Evolutionary conservation across 495 filamentous ascomycete species (phyloP), one percentile per base, ranked within the genome.

Genomic region (Lasiosphaeria hispida): DNA sequence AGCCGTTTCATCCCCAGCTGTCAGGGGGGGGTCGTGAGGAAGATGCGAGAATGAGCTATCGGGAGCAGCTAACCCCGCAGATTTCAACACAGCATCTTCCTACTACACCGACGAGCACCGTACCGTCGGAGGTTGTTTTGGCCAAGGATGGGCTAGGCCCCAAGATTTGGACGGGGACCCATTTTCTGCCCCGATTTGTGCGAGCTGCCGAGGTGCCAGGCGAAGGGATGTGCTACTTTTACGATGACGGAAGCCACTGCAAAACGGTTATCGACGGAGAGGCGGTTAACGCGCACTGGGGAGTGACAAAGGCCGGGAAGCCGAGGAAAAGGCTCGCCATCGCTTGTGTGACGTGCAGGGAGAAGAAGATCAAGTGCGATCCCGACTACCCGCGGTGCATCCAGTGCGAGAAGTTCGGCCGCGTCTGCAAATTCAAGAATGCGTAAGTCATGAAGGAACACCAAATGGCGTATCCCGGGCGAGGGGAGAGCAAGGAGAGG

Each of bases 331-430:
- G 92, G 44, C 77, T 96, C 55, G 91, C 91, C 34, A 90, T 94
- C 61, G 92, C 92, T 13, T 96, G 92, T 65, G 78, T 93, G 49
- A 92, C 89, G 9, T 96, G 92, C 69, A 84, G 92, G 33, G 91
- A 96, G 72, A 96, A 96, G 83, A 96, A 96, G 78, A 94, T 96
- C 75, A 96, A 94, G 70, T 96, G 92, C 63, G 91, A 96, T 57
- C 92, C 91, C 7, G 91, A 90, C 60, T 84, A 85, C 55, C 88
- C 88, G 34, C 87, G 88, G 57, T 96, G 92, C 65, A 83, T 89
- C 53, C 91, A 96, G 68, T 96, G 92, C 69, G 88, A 92, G 66
- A 96, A 96, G 71, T 90, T 89, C 62, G 88, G 90, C 15, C 80
- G 88, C 47, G 80, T 86, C 30, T 96, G 92, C 83, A 84, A 88